Evolutionary conservation across 495 filamentous ascomycete genomes (phyloP).

Genomic region (Neurospora cerealis): DNA sequence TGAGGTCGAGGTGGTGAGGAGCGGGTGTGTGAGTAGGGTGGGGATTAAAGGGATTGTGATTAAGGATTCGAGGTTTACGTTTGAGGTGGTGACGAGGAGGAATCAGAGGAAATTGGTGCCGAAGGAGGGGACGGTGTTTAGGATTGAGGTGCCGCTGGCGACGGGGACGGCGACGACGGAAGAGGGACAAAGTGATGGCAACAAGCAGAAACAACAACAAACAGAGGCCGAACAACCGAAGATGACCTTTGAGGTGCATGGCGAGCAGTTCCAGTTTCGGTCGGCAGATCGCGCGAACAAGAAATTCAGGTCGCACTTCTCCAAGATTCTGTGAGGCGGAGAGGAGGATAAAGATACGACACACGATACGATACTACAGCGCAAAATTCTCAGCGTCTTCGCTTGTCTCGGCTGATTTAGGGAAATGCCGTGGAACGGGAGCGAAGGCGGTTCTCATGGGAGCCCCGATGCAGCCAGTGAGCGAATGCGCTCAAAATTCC

Average conservation of each 20-base stretch:
- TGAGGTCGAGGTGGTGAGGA: conserved; percentile 70
- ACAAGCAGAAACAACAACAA: conserved; percentile 5
- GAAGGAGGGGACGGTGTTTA: conserved; percentile 82
- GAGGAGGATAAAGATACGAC: neutral
- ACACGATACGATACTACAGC: neutral
- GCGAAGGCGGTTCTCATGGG: neutral
- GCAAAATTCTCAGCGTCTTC: neutral
- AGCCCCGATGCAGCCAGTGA: neutral
- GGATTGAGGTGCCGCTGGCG: conserved; percentile 55
- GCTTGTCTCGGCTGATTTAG: neutral
- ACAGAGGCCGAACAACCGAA: conserved; percentile 17
- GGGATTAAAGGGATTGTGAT: conserved; percentile 79
- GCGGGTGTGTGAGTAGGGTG: conserved; percentile 69
- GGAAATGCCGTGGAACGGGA: neutral
- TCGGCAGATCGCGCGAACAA: conserved; percentile 77
- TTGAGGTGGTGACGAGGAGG: conserved; percentile 68
- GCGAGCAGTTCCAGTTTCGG: conserved; percentile 74
- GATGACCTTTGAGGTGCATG: conserved; percentile 78
- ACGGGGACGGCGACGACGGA: conserved; percentile 7
- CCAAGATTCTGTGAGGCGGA: conserved; percentile 50
- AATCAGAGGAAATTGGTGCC: conserved; percentile 66
- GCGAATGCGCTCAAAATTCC: neutral
- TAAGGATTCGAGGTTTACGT: conserved; percentile 75
- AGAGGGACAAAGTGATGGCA: neutral
- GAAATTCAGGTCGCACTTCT: conserved; percentile 75